phyloP scores from a whole-genome alignment of 495 filamentous ascomycete species.

The Aeminium ludgeri region DNA sequence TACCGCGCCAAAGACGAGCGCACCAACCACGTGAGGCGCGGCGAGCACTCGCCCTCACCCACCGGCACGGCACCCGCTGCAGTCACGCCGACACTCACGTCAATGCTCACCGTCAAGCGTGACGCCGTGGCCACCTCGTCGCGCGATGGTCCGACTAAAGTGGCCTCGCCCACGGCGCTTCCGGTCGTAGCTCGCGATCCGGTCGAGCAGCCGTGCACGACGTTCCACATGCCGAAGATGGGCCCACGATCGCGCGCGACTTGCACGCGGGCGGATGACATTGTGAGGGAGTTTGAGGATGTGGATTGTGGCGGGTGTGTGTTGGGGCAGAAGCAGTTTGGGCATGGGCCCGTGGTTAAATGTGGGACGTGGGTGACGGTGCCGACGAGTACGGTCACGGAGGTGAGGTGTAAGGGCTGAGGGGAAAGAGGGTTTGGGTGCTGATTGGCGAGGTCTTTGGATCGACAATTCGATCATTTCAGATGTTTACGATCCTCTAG shows the following conservation, averaged over 20 bases:
- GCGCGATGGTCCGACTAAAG: too few species aligned
- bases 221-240: neutral
- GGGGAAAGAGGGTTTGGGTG: neutral
- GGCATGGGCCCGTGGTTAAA: neutral
- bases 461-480: neutral
- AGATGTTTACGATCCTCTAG: neutral
- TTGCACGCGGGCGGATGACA: neutral
- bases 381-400: neutral
- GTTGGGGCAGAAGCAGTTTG: neutral
- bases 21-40: too few species aligned
- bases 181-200: too few species aligned
- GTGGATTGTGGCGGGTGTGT: slow-evolving; percentile 5
- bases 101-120: too few species aligned
- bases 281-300: neutral
- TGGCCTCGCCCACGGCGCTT: too few species aligned
- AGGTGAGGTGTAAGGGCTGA: neutral
- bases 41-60: too few species aligned
- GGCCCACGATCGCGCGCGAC: neutral
- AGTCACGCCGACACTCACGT: too few species aligned
- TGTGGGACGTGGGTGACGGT: neutral
- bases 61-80: too few species aligned
- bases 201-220: too few species aligned
- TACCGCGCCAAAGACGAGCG: too few species aligned
- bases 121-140: too few species aligned
- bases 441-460: neutral